Base-by-base conservation (phyloP, 495 filamentous ascomycete species). In the Annulohypoxylon nitens region DNA sequence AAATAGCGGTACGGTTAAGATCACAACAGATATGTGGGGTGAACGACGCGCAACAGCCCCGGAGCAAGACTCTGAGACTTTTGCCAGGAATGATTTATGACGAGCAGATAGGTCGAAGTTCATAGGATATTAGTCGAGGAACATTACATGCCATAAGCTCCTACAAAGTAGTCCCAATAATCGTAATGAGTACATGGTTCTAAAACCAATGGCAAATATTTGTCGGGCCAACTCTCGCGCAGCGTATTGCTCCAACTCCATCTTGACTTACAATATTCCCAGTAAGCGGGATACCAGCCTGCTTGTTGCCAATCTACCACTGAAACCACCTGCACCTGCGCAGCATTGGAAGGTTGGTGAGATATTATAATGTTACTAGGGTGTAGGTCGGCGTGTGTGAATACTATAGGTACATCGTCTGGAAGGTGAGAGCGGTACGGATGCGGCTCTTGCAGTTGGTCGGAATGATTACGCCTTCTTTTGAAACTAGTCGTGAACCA, bases 271-370 rank as follows among this genome's bases (percentile, higher is more conserved):
- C 81, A 78, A 50, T 73, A 75, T 68, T 85, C 84, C 84, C 83
- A 87, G 67, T 83, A 82, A 7, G 51, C 79, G 43, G 83, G 84
- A 59, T 82, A 78, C 83, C 84, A 86, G 11, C 83, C 84, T 9
- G 84, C 81, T 67, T 86, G 83, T 55, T 85, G 81, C 85, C 83
- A 86, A 62, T 87, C 85, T 45, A 87, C 70, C 57, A 87, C 61
- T 1, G 82, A 79, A 37, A 80, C 71, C 53, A 83, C 61, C 57
- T 69, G 78, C 11, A 83, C 61, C 57, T 69, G 78, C 11, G 58
- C 58, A 25, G 50, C 50, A 9, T 76, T 75, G 1, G 54, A 54
- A 36, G 68, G 41, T 33, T 73, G 33, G 61, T 63, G 76, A 71
- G 26, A 70, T 58, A 54, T 60, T 36, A 48, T 37, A 53, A 86